Evolutionary conservation across 2,329 filamentous ascomycete species (phyloP).

Genomic region (Blastomyces emzantsi): DNA sequence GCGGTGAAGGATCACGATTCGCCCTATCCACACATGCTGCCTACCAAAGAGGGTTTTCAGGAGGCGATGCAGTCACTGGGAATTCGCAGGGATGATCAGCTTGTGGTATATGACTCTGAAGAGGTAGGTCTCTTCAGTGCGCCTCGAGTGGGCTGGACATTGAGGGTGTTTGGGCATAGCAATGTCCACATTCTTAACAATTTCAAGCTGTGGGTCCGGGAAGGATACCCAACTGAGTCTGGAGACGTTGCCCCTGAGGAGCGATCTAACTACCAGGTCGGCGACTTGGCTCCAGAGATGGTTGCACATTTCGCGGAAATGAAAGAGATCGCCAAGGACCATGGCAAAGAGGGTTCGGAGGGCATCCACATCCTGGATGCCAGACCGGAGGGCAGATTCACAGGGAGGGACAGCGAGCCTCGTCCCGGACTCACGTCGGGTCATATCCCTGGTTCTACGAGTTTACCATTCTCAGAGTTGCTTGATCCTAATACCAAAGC

Average conservation of each 20-base stretch:
- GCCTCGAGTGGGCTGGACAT: conserved; percentile 86
- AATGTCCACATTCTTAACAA: conserved; percentile 91
- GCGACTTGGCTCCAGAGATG: conserved; percentile 53
- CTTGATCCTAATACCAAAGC: conserved; percentile 77
- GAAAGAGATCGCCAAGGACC: conserved; percentile 62
- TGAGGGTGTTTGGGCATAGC: conserved; percentile 79
- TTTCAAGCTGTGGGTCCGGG: conserved; percentile 84
- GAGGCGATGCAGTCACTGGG: conserved; percentile 82
- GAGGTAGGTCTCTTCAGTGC: conserved; percentile 92
- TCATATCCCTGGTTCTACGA: conserved; percentile 83
- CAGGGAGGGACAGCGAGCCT: conserved; percentile 76
- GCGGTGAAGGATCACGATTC: conserved; percentile 78
- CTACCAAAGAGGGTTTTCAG: conserved; percentile 68
- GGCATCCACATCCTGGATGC: conserved; percentile 86
- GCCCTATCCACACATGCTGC: conserved; percentile 95
- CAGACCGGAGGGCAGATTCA: conserved; percentile 67
- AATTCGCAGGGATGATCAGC: conserved; percentile 74
- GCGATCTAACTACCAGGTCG: conserved; percentile 38
- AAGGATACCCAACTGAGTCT: conserved; percentile 73
- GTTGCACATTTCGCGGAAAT: conserved; percentile 78
- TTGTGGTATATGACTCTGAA: conserved; percentile 89
- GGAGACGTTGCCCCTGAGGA: conserved; percentile 43
- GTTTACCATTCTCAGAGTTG: conserved; percentile 67
- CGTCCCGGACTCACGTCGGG: conserved; percentile 77
- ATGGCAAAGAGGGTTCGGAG: conserved; percentile 73